Percentiles rank a stretch among this genome's conserved stretches.
Conservation (phyloP, 2,329 filamentous ascomycete genomes). For the Fusarium piperis region DNA sequence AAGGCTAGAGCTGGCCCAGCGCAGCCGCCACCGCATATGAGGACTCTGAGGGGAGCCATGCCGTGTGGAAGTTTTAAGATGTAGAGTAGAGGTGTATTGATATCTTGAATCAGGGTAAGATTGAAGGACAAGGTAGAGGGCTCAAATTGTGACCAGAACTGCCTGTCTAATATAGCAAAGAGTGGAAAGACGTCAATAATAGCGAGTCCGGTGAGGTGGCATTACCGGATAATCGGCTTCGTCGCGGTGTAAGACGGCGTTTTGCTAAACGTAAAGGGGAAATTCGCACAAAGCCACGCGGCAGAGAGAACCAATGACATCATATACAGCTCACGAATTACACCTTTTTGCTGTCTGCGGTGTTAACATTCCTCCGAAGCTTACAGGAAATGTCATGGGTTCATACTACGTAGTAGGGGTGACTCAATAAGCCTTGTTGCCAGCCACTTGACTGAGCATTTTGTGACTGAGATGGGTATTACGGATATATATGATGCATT, state of each 20-base stretch:
- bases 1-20: conserved; percentile 46
- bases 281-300: neutral
- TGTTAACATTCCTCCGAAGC: neutral
- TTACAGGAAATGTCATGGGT: neutral
- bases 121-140: too few relatives aligned
- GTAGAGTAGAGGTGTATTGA: neutral
- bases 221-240: neutral
- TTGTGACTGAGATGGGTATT: neutral
- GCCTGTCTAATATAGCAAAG: neutral
- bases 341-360: neutral
- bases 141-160: neutral
- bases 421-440: neutral
- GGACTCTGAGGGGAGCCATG: conserved; percentile 27
- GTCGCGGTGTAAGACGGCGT: neutral
- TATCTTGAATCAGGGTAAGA: neutral
- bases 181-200: neutral
- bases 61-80: neutral
- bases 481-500: neutral
- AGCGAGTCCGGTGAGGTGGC: neutral
- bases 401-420: too few relatives aligned
- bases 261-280: neutral
- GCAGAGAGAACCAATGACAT: neutral
- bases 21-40: conserved; percentile 48
- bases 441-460: neutral
- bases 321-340: neutral